Evolutionary conservation across 768 basidiomycete species (phyloP), one percentile per base, ranked within the genome.

Genomic region (Glaciozyma antarctica): DNA sequence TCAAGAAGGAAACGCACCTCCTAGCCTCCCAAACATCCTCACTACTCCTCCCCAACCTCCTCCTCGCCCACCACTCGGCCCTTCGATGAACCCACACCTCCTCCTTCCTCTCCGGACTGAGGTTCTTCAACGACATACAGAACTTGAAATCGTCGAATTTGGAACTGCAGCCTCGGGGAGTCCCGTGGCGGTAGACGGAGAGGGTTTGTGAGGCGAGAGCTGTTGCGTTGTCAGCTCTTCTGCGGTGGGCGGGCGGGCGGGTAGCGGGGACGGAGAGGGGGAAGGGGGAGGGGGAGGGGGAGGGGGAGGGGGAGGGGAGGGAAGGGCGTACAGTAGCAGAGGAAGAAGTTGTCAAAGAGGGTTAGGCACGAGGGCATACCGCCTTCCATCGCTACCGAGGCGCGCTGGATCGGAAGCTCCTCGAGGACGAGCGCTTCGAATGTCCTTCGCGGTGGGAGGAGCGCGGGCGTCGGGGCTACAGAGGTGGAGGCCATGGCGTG

Each of bases 111-210:
- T 92, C 90, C 21, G 85, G 84, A 60, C 86, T 82, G 76, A 88
- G 79, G 17, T 83, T 80, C 77, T 91, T 94, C 66, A 87, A 78
- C 66, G 85, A 86, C 79, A 94, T 79, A 78, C 94, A 99, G 77
- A 88, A 94, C 77, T 95, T 95, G 82, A 94, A 93, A 72, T 94
- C 92, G 64, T 90, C 86, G 74, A 86, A 81, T 75, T 94, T 92
- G 53, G 81, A 80, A 0, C 79, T 79, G 77, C 93, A 97, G 61
- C 84, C 82, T 0, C 83, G 78, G 62, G 84, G 82, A 63, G 83
- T 78, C 10, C 94, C 94, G 70, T 86, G 85, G 74, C 94, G 84
- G 77, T 98, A 98, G 60, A 97, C 77, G 3, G 87, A 86, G 72
- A 86, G 87, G 57, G 91, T 76, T 77, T 97, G 94, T 24, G 84